Conservation (phyloP, 345 rosid genomes). For the Balakata baccata region DNA sequence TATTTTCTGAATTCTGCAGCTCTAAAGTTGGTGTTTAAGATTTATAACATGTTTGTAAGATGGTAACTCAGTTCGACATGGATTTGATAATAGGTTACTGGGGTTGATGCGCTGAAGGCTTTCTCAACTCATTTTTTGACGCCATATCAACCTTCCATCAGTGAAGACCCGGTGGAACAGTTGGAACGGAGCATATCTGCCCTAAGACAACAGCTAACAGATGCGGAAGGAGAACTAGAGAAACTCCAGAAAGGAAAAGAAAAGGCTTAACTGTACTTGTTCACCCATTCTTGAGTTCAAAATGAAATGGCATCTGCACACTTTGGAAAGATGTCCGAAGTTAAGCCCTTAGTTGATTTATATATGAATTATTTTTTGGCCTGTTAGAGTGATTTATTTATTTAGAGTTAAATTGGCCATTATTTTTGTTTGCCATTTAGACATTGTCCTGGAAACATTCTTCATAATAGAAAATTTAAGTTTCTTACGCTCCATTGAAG, state of each 20-base stretch:
- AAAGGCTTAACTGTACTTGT: slow-evolving; percentile 19
- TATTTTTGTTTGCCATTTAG: not conserved
- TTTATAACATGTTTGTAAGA: too few species aligned
- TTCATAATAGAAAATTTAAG: not conserved
- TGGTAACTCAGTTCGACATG: not conserved
- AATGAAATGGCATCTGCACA: slow-evolving; percentile 9
- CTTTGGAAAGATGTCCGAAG: not conserved
- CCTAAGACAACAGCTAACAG: slow-evolving; percentile 50
- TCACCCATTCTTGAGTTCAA: not conserved
- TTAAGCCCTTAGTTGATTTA: too few species aligned
- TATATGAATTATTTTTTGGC: too few species aligned
- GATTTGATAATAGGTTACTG: slow-evolving; percentile 66
- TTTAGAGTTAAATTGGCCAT: not conserved
- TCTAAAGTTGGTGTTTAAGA: too few species aligned
- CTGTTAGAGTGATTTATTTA: too few species aligned
- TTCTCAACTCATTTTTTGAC: slow-evolving; percentile 63
- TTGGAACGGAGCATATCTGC: slow-evolving; percentile 51
- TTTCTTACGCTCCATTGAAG: too few species aligned
- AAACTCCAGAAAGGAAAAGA: slow-evolving; percentile 59
- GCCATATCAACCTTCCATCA: slow-evolving; percentile 52
- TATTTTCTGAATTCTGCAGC: too few species aligned
- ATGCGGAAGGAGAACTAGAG: slow-evolving; percentile 75
- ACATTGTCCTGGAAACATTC: slow-evolving; percentile 4
- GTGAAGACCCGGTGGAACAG: slow-evolving; percentile 47
- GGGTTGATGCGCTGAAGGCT: slow-evolving; percentile 78